Conservation (phyloP, 306 rosid species). For the Cicer cuneatum region DNA sequence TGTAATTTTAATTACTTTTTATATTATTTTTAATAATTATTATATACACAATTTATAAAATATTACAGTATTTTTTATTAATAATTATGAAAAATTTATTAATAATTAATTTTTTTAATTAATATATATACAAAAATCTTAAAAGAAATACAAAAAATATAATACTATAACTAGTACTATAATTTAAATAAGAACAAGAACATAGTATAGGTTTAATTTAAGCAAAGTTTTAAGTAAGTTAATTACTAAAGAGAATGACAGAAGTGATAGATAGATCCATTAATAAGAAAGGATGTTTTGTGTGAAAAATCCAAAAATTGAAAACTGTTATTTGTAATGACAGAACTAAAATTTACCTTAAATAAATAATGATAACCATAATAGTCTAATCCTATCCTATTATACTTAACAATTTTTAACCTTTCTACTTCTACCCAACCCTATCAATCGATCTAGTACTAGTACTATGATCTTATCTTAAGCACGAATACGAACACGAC, state of each 20-base stretch:
- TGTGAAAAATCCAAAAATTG: constrained; percentile 11
- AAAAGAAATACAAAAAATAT: no score
- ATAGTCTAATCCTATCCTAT: not conserved
- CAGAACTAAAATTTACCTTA: not conserved
- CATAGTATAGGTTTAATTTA: not conserved
- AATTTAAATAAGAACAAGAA: not conserved
- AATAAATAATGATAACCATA: not conserved
- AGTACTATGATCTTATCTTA: constrained; percentile 39
- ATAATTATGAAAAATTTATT: no score
- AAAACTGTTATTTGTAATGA: not conserved
- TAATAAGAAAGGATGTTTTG: not conserved
- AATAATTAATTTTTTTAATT: no score
- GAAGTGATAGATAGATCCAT: not conserved
- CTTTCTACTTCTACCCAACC: not conserved
- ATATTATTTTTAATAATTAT: no score
- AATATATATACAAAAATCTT: no score
- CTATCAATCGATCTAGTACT: not conserved
- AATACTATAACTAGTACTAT: not conserved
- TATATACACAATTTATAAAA: no score
- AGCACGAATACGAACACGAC: constrained; percentile 11
- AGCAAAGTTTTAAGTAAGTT: no score
- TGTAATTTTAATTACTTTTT: no score
- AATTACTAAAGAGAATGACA: not conserved
- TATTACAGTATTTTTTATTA: no score
- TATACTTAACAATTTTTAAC: constrained; percentile 1